Conservation (phyloP, 495 filamentous ascomycete species). For the Penicillium coprophilum region DNA sequence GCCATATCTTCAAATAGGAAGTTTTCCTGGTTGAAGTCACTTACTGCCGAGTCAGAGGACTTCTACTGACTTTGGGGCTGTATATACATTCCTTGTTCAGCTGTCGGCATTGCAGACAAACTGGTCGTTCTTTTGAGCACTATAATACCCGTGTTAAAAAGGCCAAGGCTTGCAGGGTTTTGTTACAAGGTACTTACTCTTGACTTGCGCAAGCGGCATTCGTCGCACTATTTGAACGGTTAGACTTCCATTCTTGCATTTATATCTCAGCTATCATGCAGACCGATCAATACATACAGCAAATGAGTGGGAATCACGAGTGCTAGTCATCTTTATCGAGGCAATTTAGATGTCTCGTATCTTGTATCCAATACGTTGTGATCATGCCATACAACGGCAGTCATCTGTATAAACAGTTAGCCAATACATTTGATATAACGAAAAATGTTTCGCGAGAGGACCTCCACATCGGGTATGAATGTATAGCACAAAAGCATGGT, state of each 20-base stretch:
- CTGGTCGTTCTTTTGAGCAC: slow-evolving; percentile 52
- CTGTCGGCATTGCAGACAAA: slow-evolving; percentile 46
- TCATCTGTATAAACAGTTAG: slow-evolving; percentile 40
- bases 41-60: slow-evolving; percentile 50
- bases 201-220: slow-evolving; percentile 51
- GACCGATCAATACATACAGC: slow-evolving; percentile 37
- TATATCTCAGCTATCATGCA: neutral
- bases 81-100: slow-evolving; percentile 50
- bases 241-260: neutral
- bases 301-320: slow-evolving; percentile 50
- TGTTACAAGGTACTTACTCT: slow-evolving; percentile 33
- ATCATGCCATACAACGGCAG: slow-evolving; percentile 36
- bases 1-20: neutral
- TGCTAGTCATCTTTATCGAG: slow-evolving; percentile 46
- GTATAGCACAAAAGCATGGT: slow-evolving; percentile 7
- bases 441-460: slow-evolving; percentile 1
- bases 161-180: neutral
- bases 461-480: slow-evolving; percentile 7
- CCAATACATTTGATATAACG: slow-evolving; percentile 5
- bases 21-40: slow-evolving; percentile 9
- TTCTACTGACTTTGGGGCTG: slow-evolving; percentile 48
- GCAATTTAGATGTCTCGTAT: slow-evolving; percentile 25
- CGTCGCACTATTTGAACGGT: slow-evolving; percentile 41
- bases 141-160: slow-evolving; percentile 19
- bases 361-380: slow-evolving; percentile 35